Base-by-base conservation (phyloP, 2,329 filamentous ascomycete genomes). In the Tolypocladium endophyticum region DNA sequence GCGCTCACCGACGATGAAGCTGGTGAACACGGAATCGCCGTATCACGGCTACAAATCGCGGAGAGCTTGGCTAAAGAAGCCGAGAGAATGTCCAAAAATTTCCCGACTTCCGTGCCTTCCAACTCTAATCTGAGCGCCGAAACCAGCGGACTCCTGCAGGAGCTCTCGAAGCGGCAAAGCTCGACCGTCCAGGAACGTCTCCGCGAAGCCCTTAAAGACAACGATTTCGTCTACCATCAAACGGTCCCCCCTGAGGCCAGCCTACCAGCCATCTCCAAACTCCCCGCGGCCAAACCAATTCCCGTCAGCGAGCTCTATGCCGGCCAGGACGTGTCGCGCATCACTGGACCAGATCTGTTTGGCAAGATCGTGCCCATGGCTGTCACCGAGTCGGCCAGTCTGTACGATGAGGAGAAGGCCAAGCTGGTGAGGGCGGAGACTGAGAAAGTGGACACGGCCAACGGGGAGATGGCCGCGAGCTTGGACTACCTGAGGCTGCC, bases 401-500 rank as follows among this genome's bases (percentile, higher is more conserved):
- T 97, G 67, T 99, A 99, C 71, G 94, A 97, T 64, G 94, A 99
- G 74, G 94, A 99, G 72, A 99, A 99, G 75, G 94, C 94, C 16
- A 97, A 99, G 73, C 77, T 99, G 60, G 87, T 97, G 47, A 85
- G 94, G 60, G 93, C 93, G 2, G 95, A 99, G 74, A 92, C 91
- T 0, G 94, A 99, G 73, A 87, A 90, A 65, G 92, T 96, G 1
- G 93, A 97, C 67, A 87, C 88, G 39, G 93, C 94, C 20, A 95
- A 97, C 67, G 87, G 92, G 59, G 94, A 99, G 73, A 95, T 99
- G 89, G 93, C 89, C 3, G 91, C 94, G 20, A 96, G 92, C 66
- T 75, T 99, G 61, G 93, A 97, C 71, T 97, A 97, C 69, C 77
- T 99, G 45, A 90, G 95, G 68, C 79, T 99, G 16, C 94, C 94